Conservation (phyloP, 192 early-diverging fungal genomes). For the Gigaspora rosea region DNA sequence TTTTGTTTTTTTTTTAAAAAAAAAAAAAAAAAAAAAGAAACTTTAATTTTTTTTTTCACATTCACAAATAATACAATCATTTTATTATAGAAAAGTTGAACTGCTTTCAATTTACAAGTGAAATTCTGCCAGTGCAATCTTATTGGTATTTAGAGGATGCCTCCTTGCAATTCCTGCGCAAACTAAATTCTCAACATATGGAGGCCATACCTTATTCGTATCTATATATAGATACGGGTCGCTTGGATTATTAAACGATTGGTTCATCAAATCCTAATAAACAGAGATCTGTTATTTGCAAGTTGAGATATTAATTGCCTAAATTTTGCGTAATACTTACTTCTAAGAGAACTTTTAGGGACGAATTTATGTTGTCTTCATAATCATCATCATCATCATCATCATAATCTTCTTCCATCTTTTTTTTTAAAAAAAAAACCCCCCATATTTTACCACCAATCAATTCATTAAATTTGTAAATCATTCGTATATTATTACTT, state of each 20-base stretch:
- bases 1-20: too few relatives aligned
- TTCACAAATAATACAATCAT: background rate
- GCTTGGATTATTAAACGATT: conserved; percentile 28
- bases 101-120: background rate
- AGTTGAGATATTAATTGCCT: background rate
- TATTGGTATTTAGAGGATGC: conserved; percentile 42
- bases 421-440: background rate
- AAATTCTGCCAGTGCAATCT: conserved; percentile 41
- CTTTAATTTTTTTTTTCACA: background rate
- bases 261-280: conserved; percentile 49
- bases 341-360: background rate
- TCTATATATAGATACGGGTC: conserved; percentile 39
- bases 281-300: background rate
- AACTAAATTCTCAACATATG: conserved; percentile 46
- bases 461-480: background rate
- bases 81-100: background rate
- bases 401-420: background rate
- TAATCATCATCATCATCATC: background rate
- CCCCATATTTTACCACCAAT: background rate
- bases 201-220: conserved; percentile 39
- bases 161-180: conserved; percentile 41
- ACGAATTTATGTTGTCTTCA: background rate
- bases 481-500: background rate
- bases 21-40: background rate
- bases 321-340: background rate